Evolutionary conservation across 768 basidiomycete species (phyloP).

Genomic region (Boletus rubroflammeus): DNA sequence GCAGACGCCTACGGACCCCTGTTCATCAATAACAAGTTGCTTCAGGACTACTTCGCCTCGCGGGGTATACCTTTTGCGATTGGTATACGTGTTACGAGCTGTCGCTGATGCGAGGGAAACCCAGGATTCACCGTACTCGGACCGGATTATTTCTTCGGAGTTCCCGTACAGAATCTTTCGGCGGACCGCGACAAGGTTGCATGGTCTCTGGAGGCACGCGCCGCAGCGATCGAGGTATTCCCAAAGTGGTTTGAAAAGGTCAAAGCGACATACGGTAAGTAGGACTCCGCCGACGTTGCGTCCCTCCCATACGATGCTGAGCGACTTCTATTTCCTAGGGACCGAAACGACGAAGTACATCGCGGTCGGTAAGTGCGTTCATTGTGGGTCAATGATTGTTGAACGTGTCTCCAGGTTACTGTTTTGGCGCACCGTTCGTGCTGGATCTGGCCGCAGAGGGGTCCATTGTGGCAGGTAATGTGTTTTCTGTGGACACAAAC

Average conservation of each 20-base stretch:
- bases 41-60: slow-evolving; percentile 61
- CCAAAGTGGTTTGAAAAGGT: slow-evolving; percentile 52
- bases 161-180: slow-evolving; percentile 40
- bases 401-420: slow-evolving; percentile 41
- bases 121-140: slow-evolving; percentile 56
- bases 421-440: slow-evolving; percentile 51
- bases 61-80: slow-evolving; percentile 37
- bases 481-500: slow-evolving; percentile 11
- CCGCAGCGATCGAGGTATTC: slow-evolving; percentile 36
- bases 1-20: slow-evolving; percentile 57
- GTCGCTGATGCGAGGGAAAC: not conserved
- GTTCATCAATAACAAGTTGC: slow-evolving; percentile 50
- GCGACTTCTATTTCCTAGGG: slow-evolving; percentile 6
- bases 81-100: not conserved
- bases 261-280: slow-evolving; percentile 43
- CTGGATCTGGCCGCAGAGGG: slow-evolving; percentile 44
- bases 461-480: slow-evolving; percentile 43
- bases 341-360: slow-evolving; percentile 34
- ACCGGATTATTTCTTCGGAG: slow-evolving; percentile 60
- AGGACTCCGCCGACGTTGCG: not conserved
- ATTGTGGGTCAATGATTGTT: not conserved
- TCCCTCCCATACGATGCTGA: not conserved
- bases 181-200: slow-evolving; percentile 32
- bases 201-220: slow-evolving; percentile 41
- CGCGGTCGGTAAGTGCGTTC: slow-evolving; percentile 37